Percentiles rank a stretch among this genome's conserved stretches.
Conservation (phyloP, 306 rosid species). For the Sphenostylis stenocarpa region DNA sequence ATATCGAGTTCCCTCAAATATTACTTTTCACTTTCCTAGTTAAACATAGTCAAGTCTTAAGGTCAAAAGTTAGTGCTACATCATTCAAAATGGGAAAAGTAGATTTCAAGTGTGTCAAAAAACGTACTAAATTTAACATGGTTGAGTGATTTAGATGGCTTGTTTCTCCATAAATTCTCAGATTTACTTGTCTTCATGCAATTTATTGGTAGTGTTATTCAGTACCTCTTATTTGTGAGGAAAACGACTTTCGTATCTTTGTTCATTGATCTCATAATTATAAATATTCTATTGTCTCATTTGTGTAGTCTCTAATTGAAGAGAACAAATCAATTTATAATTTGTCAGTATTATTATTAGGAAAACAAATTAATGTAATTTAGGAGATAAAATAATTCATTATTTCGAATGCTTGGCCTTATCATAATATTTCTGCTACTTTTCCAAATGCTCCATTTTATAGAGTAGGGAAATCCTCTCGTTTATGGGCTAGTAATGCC, state of each 20-base stretch:
- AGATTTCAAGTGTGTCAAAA: background rate
- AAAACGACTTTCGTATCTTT: no score
- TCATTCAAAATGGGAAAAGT: background rate
- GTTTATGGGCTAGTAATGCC: background rate
- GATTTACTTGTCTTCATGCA: background rate
- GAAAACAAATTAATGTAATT: no score
- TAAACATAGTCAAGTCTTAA: background rate
- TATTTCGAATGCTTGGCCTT: background rate
- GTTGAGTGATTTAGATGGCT: background rate
- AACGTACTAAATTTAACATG: background rate
- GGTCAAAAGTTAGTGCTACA: background rate
- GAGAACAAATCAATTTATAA: no score
- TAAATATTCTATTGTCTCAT: no score
- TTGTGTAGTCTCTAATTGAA: no score
- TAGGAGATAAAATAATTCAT: no score
- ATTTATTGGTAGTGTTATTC: background rate
- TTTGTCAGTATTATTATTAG: no score
- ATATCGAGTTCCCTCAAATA: background rate
- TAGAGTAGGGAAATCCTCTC: background rate
- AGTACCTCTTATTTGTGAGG: background rate
- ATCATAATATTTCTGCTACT: background rate
- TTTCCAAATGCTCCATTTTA: background rate
- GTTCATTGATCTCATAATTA: no score
- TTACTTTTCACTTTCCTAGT: background rate
- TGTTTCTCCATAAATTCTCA: background rate